Conservation (phyloP, 2,329 filamentous ascomycete genomes). For the Claviceps citrina region DNA sequence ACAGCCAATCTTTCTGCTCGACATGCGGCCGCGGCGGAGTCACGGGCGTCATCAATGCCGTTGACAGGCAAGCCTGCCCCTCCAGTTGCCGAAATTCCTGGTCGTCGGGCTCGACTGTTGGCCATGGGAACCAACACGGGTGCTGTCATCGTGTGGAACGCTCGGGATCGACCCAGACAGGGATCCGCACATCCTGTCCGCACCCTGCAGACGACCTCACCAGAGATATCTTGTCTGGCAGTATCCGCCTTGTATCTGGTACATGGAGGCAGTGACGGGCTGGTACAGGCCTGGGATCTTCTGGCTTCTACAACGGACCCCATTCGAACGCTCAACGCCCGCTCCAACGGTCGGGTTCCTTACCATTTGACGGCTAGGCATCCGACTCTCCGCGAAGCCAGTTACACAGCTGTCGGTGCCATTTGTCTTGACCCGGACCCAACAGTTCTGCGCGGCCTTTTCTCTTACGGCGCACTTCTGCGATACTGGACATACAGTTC, state of each 20-base stretch:
- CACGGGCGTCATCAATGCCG: background rate
- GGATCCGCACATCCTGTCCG: slow-evolving; percentile 53
- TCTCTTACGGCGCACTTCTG: slow-evolving; percentile 73
- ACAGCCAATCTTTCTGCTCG: slow-evolving; percentile 28
- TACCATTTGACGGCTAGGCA: slow-evolving; percentile 46
- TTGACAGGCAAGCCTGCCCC: slow-evolving; percentile 18
- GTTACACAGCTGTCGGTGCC: slow-evolving; percentile 67
- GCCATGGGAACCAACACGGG: slow-evolving; percentile 69
- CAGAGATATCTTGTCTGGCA: slow-evolving; percentile 68
- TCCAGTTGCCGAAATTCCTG: slow-evolving; percentile 51
- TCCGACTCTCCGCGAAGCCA: slow-evolving; percentile 49
- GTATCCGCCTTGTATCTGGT: slow-evolving; percentile 77
- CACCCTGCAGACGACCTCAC: slow-evolving; percentile 78
- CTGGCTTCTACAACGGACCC: slow-evolving; percentile 65
- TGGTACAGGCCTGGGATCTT: slow-evolving; percentile 96
- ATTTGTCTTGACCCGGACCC: slow-evolving; percentile 80
- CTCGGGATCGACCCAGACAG: slow-evolving; percentile 40
- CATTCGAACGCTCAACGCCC: slow-evolving; percentile 73
- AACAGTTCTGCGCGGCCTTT: slow-evolving; percentile 68
- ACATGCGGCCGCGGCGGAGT: slow-evolving; percentile 29
- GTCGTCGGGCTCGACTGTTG: slow-evolving; percentile 66
- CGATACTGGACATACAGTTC: slow-evolving; percentile 93
- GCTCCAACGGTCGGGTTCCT: slow-evolving; percentile 67
- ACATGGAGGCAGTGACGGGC: slow-evolving; percentile 83
- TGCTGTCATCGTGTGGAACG: slow-evolving; percentile 69